A percentile compares a stretch with the other conserved stretches of the same genome.
Evolutionary conservation across 2,329 filamentous ascomycete species (phyloP).

Genomic region (Pseudogymnoascus sp.): DNA sequence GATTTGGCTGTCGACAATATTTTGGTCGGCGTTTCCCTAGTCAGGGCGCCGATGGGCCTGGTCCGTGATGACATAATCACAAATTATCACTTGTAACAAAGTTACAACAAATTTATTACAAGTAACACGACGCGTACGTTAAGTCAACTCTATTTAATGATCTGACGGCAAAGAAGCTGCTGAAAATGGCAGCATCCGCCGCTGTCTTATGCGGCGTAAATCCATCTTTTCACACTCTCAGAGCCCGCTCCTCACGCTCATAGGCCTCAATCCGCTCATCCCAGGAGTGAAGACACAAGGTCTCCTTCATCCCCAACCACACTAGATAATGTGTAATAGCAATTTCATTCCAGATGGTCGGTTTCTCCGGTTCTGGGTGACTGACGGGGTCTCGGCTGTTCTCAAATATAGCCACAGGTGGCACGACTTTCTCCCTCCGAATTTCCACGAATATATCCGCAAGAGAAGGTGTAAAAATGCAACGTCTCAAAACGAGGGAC

Average conservation of each 20-base stretch:
- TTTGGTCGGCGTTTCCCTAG: neutral
- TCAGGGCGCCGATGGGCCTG: neutral
- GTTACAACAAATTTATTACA: neutral
- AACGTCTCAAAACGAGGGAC: neutral
- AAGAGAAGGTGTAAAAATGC: neutral
- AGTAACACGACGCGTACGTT: neutral
- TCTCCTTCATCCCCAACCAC: neutral
- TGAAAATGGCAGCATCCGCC: neutral
- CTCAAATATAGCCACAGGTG: neutral
- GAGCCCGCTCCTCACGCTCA: neutral
- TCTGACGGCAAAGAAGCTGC: neutral
- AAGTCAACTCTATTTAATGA: neutral
- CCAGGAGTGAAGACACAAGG: neutral
- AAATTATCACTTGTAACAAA: neutral
- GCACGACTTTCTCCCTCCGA: neutral
- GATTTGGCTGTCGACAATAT: neutral
- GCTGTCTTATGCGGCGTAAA: neutral
- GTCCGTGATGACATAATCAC: neutral
- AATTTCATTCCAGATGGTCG: neutral
- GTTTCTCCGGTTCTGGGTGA: neutral
- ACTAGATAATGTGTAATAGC: neutral
- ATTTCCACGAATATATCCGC: neutral
- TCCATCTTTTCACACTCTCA: neutral
- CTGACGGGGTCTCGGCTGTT: neutral
- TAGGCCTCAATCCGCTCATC: neutral